Percentiles rank a stretch among this genome's conserved stretches.
phyloP scores from a whole-genome alignment of 139 green algal species.

The Chlamydomonas eustigma region DNA sequence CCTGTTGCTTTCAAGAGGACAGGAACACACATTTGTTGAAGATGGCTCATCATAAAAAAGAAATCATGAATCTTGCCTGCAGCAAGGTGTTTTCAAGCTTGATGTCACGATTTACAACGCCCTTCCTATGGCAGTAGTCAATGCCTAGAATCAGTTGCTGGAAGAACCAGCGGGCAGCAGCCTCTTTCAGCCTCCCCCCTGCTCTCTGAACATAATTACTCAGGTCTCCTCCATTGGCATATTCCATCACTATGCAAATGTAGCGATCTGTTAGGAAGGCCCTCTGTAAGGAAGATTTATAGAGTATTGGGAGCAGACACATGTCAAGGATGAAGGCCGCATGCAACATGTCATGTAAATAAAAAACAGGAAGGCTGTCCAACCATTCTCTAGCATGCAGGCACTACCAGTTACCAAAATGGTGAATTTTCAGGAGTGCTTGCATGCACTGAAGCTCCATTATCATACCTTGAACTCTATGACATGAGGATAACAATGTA shows the following conservation, averaged over 20 bases:
- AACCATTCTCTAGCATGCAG: not conserved
- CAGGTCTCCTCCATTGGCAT: conserved; percentile 82
- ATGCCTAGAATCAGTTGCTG: conserved; percentile 90
- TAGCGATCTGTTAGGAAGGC: conserved; percentile 80
- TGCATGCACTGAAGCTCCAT: too few species aligned
- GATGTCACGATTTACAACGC: conserved; percentile 46
- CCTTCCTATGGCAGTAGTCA: conserved; percentile 91
- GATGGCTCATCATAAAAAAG: too few species aligned
- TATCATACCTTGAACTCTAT: conserved; percentile 81
- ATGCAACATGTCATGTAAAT: conserved; percentile 68
- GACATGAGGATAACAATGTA: conserved; percentile 89
- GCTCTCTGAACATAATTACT: conserved; percentile 76
- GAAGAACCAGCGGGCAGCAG: conserved; percentile 97
- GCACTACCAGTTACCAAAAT: not conserved
- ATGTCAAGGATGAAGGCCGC: too few species aligned
- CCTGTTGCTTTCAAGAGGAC: too few species aligned
- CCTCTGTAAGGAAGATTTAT: conserved; percentile 9
- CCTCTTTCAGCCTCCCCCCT: conserved; percentile 50
- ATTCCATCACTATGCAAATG: conserved; percentile 92
- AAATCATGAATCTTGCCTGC: too few species aligned
- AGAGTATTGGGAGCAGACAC: not conserved
- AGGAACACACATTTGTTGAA: too few species aligned
- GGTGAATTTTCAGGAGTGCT: too few species aligned
- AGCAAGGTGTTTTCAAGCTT: conserved; percentile 98
- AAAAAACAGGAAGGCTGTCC: not conserved